Evolutionary conservation across 306 rosid species (phyloP), one percentile per base, ranked within the genome.

Genomic region (Sicyos baderoa): DNA sequence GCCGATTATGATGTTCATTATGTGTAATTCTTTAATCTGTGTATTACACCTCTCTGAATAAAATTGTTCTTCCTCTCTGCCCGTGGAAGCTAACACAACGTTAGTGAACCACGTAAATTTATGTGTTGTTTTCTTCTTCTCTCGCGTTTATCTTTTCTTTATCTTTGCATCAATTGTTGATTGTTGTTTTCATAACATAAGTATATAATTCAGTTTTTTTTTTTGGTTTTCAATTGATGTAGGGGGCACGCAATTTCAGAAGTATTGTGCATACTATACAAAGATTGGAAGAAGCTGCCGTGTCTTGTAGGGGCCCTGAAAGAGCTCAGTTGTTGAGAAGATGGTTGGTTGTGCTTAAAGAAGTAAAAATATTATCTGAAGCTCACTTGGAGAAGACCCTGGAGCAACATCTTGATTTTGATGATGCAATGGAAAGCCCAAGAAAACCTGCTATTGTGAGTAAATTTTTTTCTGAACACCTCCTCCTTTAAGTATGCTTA

Each of bases 241-340:
- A 93, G 99, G 85, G 81, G 16, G 72, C 81, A 71, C 81, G 96
- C 73, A 93, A 85, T 76, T 82, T 81, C 51, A 84, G 82, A 81
- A 90, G 99, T 52, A 85, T 78, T 32, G 73, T 71, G 74, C 87
- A 74, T 84, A 94, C 91, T 23, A 48, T 87, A 57, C 84, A 86
- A 70, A 79, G 96, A 50, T 82, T 94, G 85, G 99, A 94, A 77
- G 99, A 94, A 69, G 96, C 96, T 54, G 96, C 99, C 58, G 76
- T 94, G 51, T 74, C 91, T 5, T 80, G 78, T 35, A 80, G 90
- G 76, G 97, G 97, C 17, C 53, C 80, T 18, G 96, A 88, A 77
- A 90, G 97, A 82, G 81, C 79, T 49, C 84, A 81, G 77, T 79
- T 94, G 84, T 82, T 94, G 79, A 86, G 76, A 70, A 77, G 99